Conservation (phyloP, 1,139 yeast genomes). For the Taiozyma sp. region DNA sequence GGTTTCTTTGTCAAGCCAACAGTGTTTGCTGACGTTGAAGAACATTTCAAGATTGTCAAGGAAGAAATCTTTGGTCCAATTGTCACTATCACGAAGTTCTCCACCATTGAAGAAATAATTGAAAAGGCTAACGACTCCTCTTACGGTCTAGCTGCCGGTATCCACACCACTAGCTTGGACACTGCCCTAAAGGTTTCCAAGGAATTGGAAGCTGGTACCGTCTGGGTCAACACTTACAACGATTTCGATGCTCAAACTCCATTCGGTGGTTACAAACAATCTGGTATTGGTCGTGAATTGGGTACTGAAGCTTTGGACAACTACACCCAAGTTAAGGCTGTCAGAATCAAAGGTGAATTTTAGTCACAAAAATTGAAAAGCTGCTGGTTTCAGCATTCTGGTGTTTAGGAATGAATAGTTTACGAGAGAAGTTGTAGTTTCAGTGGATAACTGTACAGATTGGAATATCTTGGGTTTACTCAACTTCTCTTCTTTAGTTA, state of each 20-base stretch:
- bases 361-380: background rate
- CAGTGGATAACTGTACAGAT: no score
- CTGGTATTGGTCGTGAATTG: conserved; percentile 82
- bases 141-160: conserved; percentile 82
- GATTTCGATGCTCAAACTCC: conserved; percentile 71
- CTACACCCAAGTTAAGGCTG: conserved; percentile 69
- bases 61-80: conserved; percentile 81
- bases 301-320: conserved; percentile 69
- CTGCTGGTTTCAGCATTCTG: background rate
- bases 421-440: background rate
- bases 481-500: no score
- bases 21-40: conserved; percentile 58
- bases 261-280: conserved; percentile 74
- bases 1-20: conserved; percentile 71
- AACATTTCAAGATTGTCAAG: conserved; percentile 39
- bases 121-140: conserved; percentile 62
- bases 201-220: conserved; percentile 64
- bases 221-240: conserved; percentile 75
- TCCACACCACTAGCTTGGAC: conserved; percentile 54
- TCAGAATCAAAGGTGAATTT: conserved; percentile 41
- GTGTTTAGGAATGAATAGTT: background rate
- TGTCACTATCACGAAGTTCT: conserved; percentile 61
- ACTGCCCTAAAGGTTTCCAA: conserved; percentile 55
- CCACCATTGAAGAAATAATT: conserved; percentile 58
- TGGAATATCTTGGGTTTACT: no score